phyloP scores from a whole-genome alignment of 108 stramenopile genomes.

The Cyclotella atomus region DNA sequence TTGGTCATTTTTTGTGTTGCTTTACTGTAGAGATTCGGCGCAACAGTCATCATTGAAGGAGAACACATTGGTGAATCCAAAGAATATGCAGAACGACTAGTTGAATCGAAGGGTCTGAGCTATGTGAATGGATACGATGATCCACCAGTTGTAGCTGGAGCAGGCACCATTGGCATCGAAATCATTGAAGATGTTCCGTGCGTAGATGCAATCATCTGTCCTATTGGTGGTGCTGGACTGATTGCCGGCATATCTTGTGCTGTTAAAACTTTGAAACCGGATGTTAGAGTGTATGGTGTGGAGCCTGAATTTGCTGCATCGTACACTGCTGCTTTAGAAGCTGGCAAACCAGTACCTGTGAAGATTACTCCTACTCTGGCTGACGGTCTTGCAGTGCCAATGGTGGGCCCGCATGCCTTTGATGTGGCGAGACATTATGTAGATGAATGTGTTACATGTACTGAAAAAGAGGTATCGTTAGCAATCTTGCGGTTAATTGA shows the following conservation, averaged over 20 bases:
- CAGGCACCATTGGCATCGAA: conserved; percentile 98
- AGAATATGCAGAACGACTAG: conserved; percentile 73
- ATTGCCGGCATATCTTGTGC: conserved; percentile 95
- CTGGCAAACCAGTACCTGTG: conserved; percentile 73
- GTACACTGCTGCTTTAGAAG: conserved; percentile 88
- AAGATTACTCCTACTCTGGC: conserved; percentile 86
- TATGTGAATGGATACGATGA: conserved; percentile 99
- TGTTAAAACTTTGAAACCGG: conserved; percentile 92
- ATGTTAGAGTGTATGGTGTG: conserved; percentile 86
- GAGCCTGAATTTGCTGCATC: conserved; percentile 93
- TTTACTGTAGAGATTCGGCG: conserved; percentile 94
- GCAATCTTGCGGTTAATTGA: conserved; percentile 94
- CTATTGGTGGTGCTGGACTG: conserved; percentile 96
- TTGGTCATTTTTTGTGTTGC: too few relatives aligned
- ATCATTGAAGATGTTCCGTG: conserved; percentile 94
- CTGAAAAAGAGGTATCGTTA: conserved; percentile 89
- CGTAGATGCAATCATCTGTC: conserved; percentile 93
- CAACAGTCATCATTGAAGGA: conserved; percentile 91
- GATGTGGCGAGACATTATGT: conserved; percentile 88
- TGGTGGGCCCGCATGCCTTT: conserved; percentile 92
- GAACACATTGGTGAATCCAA: conserved; percentile 94
- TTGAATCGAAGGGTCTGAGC: conserved; percentile 58
- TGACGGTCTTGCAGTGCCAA: conserved; percentile 95
- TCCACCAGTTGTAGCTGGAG: conserved; percentile 95
- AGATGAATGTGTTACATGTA: conserved; percentile 82